phyloP scores from a whole-genome alignment of 257 asterid species.

The Solanum corneliomulleri region DNA sequence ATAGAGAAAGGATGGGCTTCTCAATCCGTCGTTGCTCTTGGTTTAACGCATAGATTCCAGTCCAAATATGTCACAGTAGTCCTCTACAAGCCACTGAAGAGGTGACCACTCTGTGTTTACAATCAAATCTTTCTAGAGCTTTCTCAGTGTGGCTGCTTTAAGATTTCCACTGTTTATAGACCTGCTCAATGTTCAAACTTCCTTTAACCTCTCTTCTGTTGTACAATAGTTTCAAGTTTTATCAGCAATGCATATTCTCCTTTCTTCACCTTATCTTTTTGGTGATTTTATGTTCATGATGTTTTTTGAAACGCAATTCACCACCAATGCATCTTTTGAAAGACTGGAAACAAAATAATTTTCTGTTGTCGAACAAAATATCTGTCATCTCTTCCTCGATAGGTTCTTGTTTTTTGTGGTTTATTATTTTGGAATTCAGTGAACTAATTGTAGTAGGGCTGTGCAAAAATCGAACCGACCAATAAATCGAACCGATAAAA shows the following conservation, averaged over 20 bases:
- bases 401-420: too few relatives aligned
- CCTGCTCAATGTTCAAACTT: not conserved
- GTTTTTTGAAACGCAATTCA: too few relatives aligned
- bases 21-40: slow-evolving; percentile 70
- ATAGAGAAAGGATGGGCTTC: slow-evolving; percentile 64
- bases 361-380: too few relatives aligned
- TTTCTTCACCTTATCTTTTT: not conserved
- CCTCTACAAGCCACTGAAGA: slow-evolving; percentile 78
- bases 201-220: not conserved
- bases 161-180: not conserved
- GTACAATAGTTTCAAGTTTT: not conserved
- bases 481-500: too few relatives aligned
- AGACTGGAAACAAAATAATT: too few relatives aligned
- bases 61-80: slow-evolving; percentile 83
- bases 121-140: not conserved
- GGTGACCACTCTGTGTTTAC: slow-evolving; percentile 15
- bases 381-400: too few relatives aligned
- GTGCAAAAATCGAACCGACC: too few relatives aligned
- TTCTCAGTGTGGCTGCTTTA: not conserved
- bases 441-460: too few relatives aligned
- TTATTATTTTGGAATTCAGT: too few relatives aligned
- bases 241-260: not conserved
- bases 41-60: slow-evolving; percentile 68
- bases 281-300: too few relatives aligned
- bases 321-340: too few relatives aligned